Evolutionary conservation across 2,329 filamentous ascomycete genomes (phyloP), one percentile per base, ranked within the genome.

Genomic region (Colletotrichum sidae): DNA sequence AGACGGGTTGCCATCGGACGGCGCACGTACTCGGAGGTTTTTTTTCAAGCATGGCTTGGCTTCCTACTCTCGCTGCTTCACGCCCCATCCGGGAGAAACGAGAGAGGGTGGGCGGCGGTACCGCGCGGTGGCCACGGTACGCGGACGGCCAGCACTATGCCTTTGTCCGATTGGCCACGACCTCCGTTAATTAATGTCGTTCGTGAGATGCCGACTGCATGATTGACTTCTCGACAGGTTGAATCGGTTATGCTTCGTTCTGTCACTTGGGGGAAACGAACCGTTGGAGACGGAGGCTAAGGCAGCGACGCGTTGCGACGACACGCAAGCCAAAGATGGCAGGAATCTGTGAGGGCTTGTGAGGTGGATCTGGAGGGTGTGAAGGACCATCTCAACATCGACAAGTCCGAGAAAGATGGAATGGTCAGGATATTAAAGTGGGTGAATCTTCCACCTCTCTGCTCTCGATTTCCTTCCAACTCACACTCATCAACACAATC

Each of bases 261-360:
- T 60, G n/a, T 38, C 47, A 50, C 44, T 46, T 49, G n/a, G 55
- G 45, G 25, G 25, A 51, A 52, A 51, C 46, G 58, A 65, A 63
- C 47, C 11, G 33, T 57, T 54, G 63, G 42, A 49, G 52, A 42
- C 45, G 42, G 42, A 38, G 37, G 52, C 17, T n/a, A n/a, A 42
- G 11, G 58, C 44, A 56, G 45, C 11, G 46, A 38, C 46, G 39
- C 34, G 52, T 53, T 46, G 25, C 44, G 55, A 25, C 25, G 25
- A 25, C 55, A 50, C 9, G 8, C 51, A 37, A 56, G 25, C 25
- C n/a, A 17, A 34, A 25, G 39, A 41, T 11, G 41, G 25, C 38
- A 52, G 12, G 15, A 59, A 45, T 15, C 10, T n/a, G n/a, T n/a
- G 6, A 39, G 34, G 7, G 10, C 25, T 6, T 10, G 46, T 41